phyloP scores from a whole-genome alignment of 768 basidiomycete species.

The Suillus ampliporus region DNA sequence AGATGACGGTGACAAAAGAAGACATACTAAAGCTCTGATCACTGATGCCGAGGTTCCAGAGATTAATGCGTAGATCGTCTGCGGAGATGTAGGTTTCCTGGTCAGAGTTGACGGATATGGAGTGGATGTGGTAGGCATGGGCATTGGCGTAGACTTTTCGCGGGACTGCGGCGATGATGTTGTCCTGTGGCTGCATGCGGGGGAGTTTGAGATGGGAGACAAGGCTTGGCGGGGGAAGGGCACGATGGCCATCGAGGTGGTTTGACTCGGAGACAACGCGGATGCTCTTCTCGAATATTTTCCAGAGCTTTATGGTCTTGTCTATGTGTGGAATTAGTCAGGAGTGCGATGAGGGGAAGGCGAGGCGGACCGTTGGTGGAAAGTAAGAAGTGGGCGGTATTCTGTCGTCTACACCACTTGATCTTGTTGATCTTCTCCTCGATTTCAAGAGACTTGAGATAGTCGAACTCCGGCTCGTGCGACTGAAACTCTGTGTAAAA shows the following conservation, averaged over 20 bases:
- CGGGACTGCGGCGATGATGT: constrained; percentile 97
- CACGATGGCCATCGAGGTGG: constrained; percentile 79
- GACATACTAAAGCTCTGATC: constrained; percentile 98
- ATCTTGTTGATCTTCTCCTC: constrained; percentile 99
- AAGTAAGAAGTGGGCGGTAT: constrained; percentile 94
- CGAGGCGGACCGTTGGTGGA: constrained; percentile 88
- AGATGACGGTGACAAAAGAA: constrained; percentile 5
- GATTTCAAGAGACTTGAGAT: constrained; percentile 99
- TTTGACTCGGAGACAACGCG: constrained; percentile 98
- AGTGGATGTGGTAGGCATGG: constrained; percentile 99
- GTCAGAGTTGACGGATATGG: constrained; percentile 98
- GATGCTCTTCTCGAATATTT: constrained; percentile 98
- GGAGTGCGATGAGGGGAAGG: constrained; percentile 5
- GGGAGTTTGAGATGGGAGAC: constrained; percentile 80
- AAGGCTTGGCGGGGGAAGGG: constrained; percentile 64
- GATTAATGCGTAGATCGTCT: constrained; percentile 96
- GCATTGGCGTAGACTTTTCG: constrained; percentile 99
- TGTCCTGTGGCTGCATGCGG: constrained; percentile 92
- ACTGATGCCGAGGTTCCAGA: constrained; percentile 98
- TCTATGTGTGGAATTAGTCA: constrained; percentile 53
- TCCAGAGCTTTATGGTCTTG: constrained; percentile 99
- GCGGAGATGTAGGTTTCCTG: constrained; percentile 99
- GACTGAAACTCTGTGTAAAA: constrained; percentile 99
- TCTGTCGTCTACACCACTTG: constrained; percentile 99
- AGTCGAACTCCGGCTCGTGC: constrained; percentile 99